Base-by-base conservation (phyloP, 805 yeast species). In the Scheffersomyces coipomensis region DNA sequence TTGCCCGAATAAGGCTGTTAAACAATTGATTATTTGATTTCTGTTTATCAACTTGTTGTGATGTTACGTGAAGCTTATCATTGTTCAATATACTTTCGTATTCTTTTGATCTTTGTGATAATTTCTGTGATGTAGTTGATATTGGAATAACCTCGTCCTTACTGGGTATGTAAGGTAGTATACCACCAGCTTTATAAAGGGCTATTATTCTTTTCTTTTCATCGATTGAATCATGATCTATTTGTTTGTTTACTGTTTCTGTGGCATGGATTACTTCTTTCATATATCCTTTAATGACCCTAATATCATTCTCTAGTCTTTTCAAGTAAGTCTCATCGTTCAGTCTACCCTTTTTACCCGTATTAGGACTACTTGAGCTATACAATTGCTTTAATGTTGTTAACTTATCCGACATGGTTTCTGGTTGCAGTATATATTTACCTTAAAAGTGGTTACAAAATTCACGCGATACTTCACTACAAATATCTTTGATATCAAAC, bases 101-200 rank as follows among this genome's bases (percentile, higher is more conserved):
- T 13, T 33, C n/a, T 9, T 21, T 13, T 3, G 34, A 22, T 17
- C 45, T 35, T 10, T 41, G 33, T 12, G 31, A 16, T 8, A 48
- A 38, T 13, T 45, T 31, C 4, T 24, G 22, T 12, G 58, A 51
- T 2, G 67, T 57, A 10, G 54, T 41, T 12, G 63, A 61, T 12
- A 53, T 49, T 5, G 53, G 55, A 16, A 62, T 53, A 13, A 55
- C 56, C 26, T 61, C 67, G 35, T 53, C 55, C 40, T 58, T 60
- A 26, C 51, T 58, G 3, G 60, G 56, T 13, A 45, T 39, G 35
- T 52, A 63, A 2, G 62, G 57, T 2, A 63, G 35, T 18, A 43
- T 52, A 5, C 40, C 38, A 33, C 48, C 54, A 9, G 53, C 30
- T 6, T 48, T 49, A 23, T 42, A 39, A 13, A 52, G 40, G 4